Evolutionary conservation across 2,329 filamentous ascomycete genomes (phyloP).

Genomic region (Botryotinia calthae): DNA sequence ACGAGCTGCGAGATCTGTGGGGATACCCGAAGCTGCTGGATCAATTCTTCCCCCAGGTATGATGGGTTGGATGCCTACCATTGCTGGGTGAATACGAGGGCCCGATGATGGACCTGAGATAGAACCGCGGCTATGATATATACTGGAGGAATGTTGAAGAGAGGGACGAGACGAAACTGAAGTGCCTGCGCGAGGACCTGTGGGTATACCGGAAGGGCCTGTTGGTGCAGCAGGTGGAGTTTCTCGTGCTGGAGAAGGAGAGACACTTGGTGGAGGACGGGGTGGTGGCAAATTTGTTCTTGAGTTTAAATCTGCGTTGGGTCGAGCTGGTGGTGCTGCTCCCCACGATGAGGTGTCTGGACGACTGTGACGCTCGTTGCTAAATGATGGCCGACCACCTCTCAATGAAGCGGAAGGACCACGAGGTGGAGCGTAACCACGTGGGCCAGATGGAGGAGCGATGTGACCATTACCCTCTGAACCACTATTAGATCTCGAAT

Average conservation of each 20-base stretch:
- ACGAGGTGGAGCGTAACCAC: slow-evolving; percentile 35
- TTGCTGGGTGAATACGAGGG: slow-evolving; percentile 38
- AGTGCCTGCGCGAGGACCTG: slow-evolving; percentile 35
- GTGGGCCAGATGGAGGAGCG: slow-evolving; percentile 38
- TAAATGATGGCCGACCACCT: slow-evolving; percentile 36
- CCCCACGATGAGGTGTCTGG: slow-evolving; percentile 36
- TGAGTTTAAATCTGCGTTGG: slow-evolving; percentile 24
- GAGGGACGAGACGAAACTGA: slow-evolving; percentile 31
- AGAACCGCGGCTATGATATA: slow-evolving; percentile 28
- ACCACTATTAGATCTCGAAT: slow-evolving; percentile 25
- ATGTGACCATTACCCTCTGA: slow-evolving; percentile 25
- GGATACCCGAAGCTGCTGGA: slow-evolving; percentile 34
- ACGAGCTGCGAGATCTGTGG: slow-evolving; percentile 32
- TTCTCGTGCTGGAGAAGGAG: slow-evolving; percentile 33
- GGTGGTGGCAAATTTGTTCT: slow-evolving; percentile 25
- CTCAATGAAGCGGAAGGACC: slow-evolving; percentile 32
- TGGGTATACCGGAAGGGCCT: slow-evolving; percentile 36
- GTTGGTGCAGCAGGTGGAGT: slow-evolving; percentile 32
- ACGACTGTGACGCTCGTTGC: slow-evolving; percentile 31
- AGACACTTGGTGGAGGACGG: slow-evolving; percentile 31
- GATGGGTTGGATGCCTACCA: slow-evolving; percentile 37
- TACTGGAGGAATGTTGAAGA: slow-evolving; percentile 32
- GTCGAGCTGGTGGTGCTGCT: slow-evolving; percentile 30
- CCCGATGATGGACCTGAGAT: slow-evolving; percentile 25
- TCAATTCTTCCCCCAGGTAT: slow-evolving; percentile 38